These are phyloP conservation scores for Actinidia arguta DNA, from an alignment of 179 eudicot species.

Conservation along the genomic window DNA sequence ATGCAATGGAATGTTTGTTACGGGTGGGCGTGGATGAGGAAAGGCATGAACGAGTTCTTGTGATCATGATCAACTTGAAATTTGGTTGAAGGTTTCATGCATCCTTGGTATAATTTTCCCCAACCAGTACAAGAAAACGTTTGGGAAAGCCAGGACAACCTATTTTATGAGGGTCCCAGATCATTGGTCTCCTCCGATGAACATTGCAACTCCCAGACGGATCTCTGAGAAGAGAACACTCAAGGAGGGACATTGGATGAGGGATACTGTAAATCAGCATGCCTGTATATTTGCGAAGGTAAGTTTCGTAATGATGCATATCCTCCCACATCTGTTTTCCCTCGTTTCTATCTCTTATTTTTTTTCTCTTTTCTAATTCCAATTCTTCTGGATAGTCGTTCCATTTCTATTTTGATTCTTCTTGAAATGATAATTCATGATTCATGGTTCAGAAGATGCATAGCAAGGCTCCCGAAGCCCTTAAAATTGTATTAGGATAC, in stretches of 20 bases:
- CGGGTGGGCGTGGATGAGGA: conserved; percentile 92
- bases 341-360: conserved; percentile 10
- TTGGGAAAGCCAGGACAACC: conserved; percentile 93
- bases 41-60: conserved; percentile 90
- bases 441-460: conserved; percentile 23
- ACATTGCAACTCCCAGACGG: conserved; percentile 49
- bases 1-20: conserved; percentile 95
- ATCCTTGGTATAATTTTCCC: conserved; percentile 95
- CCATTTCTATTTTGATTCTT: conserved; percentile 11
- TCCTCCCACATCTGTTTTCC: conserved; percentile 15
- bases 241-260: conserved; percentile 46
- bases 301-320: conserved; percentile 21
- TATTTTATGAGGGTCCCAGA: conserved; percentile 96
- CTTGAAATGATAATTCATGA: conserved; percentile 13
- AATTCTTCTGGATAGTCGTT: conserved; percentile 40
- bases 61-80: conserved; percentile 96
- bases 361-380: not conserved
- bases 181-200: conserved; percentile 82
- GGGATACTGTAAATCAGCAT: conserved; percentile 31
- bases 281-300: conserved; percentile 31
- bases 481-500: conserved; percentile 18
- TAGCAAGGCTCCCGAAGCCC: conserved; percentile 18
- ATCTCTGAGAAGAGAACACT: conserved; percentile 58
- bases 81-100: conserved; percentile 96
- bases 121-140: conserved; percentile 89